Base-by-base conservation (phyloP, 1,284 basidiomycete species). In the Trichosporon asahii region DNA sequence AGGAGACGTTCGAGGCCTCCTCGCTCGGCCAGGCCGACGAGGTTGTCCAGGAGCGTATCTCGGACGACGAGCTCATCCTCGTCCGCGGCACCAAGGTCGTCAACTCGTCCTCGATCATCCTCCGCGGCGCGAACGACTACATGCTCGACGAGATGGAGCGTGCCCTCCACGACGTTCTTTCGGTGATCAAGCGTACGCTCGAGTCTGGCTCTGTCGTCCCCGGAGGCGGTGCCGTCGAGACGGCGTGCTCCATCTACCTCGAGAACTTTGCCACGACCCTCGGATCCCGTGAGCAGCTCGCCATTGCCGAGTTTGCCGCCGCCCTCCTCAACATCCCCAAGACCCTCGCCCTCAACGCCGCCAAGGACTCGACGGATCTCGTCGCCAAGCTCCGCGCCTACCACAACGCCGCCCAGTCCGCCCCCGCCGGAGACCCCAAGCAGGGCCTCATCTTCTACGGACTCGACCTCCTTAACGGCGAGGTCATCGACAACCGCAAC, bases 91-190 rank as follows among this genome's bases (percentile, higher is more conserved):
- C 96, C 68, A 99, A 97, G 85, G 91, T 95, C 40, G 95, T 98
- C 81, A 95, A 86, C 85, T 95, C 94, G 23, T 87, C 92, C 27
- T 98, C 95, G 49, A 92, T 99, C 80, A 89, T 99, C 71, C 86
- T 99, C 72, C 89, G 97, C 70, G 97, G 97, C 69, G 97, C 97
- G 49, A 99, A 99, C 84, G 97, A 99, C 85, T 99, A 98, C 84
- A 94, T 99, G 91, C 86, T 99, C 75, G 97, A 99, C 83, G 97
- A 99, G 87, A 99, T 99, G 97, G 97, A 99, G 85, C 88, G 97
- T 40, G 90, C 94, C 0, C 84, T 99, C 76, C 97, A 99, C 82
- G 97, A 99, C 84, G 92, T 93, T 0, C 85, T 99, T 69, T 95
- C 91, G 55, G 89, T 98, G 77, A 93, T 99, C 85, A 99, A 99